phyloP scores from a whole-genome alignment of 495 filamentous ascomycete species.

The Penicillium longicatenatum region DNA sequence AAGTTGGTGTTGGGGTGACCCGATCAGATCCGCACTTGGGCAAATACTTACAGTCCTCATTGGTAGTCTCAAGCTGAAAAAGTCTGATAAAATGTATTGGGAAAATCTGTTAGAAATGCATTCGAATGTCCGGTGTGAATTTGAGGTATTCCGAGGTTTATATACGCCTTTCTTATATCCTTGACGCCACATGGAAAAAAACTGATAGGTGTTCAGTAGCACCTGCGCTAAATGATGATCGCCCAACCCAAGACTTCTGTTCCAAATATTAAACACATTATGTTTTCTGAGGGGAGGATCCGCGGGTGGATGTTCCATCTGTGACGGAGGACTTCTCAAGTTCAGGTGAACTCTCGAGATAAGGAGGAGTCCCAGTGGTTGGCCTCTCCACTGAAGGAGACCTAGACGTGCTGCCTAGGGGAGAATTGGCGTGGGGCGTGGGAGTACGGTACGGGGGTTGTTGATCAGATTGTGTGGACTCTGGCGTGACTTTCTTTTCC shows the following conservation, averaged over 20 bases:
- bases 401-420: background rate
- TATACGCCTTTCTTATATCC: too few relatives aligned
- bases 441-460: background rate
- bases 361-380: background rate
- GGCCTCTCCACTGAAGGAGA: background rate
- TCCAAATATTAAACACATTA: background rate
- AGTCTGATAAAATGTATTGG: too few relatives aligned
- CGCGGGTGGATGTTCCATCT: background rate
- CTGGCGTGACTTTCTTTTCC: background rate
- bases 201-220: too few relatives aligned
- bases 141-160: too few relatives aligned
- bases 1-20: too few relatives aligned
- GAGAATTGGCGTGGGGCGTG: background rate
- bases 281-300: background rate
- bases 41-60: too few relatives aligned
- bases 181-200: too few relatives aligned
- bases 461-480: background rate
- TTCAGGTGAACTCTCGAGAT: background rate
- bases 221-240: too few relatives aligned
- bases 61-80: too few relatives aligned
- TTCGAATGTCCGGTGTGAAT: too few relatives aligned
- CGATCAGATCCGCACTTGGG: too few relatives aligned
- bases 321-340: background rate
- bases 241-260: background rate
- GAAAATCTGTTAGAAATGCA: too few relatives aligned